Percentiles rank a stretch among this genome's conserved stretches.
Conservation (phyloP, 1,139 yeast genomes). For the Candida pseudocylindracea region DNA sequence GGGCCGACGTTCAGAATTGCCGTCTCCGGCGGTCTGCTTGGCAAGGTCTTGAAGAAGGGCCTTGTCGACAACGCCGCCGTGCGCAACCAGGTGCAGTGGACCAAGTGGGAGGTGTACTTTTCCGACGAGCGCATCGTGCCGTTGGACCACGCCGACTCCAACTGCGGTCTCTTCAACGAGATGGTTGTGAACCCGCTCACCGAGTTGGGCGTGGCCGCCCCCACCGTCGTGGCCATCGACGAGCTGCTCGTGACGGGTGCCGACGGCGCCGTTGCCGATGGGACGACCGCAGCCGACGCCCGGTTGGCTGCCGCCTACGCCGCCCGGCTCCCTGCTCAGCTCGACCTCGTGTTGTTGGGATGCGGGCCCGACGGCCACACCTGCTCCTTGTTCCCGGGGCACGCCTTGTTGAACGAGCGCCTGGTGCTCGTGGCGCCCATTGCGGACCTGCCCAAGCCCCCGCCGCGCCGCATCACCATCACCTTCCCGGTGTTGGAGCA, state of each 20-base stretch:
- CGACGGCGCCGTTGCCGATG: constrained; percentile 18
- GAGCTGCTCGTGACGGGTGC: constrained; percentile 20
- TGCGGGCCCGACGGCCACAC: constrained; percentile 76
- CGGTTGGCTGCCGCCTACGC: constrained; percentile 30
- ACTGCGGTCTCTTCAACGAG: constrained; percentile 38
- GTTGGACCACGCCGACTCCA: constrained; percentile 41
- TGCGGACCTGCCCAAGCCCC: constrained; percentile 54
- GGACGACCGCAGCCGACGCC: constrained; percentile 15
- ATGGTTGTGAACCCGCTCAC: constrained; percentile 27
- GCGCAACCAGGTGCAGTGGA: constrained; percentile 25
- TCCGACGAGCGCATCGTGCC: constrained; percentile 60
- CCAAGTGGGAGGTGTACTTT: constrained; percentile 46
- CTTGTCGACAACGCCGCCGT: constrained; percentile 31
- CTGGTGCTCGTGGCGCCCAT: constrained; percentile 17
- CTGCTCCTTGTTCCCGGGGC: constrained; percentile 51
- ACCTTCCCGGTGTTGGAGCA: constrained; percentile 39
- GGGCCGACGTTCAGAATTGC: constrained; percentile 43
- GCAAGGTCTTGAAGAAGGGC: constrained; percentile 51
- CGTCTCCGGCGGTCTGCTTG: constrained; percentile 77
- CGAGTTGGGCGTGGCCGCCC: constrained; percentile 12
- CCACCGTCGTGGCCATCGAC: constrained; percentile 22
- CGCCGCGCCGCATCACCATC: constrained; percentile 53
- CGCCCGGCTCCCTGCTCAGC: constrained; percentile 15
- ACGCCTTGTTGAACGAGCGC: constrained; percentile 20
- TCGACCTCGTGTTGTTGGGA: constrained; percentile 44